Conservation (phyloP, 2,329 filamentous ascomycete species). For the Tolypocladium tropicale region DNA sequence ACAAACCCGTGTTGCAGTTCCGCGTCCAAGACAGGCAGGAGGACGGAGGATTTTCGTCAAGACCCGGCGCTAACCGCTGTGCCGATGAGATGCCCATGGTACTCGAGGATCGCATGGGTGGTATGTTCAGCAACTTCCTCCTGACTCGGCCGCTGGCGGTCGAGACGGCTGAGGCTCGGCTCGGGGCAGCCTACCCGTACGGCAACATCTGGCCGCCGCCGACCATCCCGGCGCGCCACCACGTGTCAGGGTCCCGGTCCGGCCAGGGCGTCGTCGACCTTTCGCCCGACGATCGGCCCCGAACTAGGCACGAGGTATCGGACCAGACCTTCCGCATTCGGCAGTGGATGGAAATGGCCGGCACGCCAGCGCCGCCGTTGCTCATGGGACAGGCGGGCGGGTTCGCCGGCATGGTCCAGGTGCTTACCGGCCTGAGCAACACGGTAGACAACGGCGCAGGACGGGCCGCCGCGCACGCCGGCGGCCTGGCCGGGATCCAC, state of each 20-base stretch:
- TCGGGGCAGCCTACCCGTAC: conserved; percentile 28
- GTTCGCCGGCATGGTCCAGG: conserved; percentile 10
- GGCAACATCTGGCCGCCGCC: conserved; percentile 66
- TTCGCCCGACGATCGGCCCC: conserved; percentile 29
- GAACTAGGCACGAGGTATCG: conserved; percentile 47
- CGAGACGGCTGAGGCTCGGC: conserved; percentile 21
- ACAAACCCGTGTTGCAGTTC: conserved; percentile 59
- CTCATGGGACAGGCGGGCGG: conserved; percentile 17
- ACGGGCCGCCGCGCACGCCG: background rate
- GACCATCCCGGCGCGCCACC: conserved; percentile 52
- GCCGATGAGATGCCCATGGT: conserved; percentile 43
- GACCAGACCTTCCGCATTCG: conserved; percentile 63
- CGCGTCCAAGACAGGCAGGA: conserved; percentile 16
- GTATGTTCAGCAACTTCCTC: conserved; percentile 57
- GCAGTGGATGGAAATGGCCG: conserved; percentile 62
- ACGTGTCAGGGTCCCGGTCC: conserved; percentile 28
- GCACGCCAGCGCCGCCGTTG: conserved; percentile 15
- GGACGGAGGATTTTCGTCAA: conserved; percentile 9
- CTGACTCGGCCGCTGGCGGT: conserved; percentile 44
- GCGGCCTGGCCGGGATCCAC: conserved; percentile 28
- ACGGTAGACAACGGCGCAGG: background rate
- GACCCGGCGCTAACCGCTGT: conserved; percentile 27
- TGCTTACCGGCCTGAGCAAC: conserved; percentile 3
- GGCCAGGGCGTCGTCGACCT: conserved; percentile 13
- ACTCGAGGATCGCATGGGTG: conserved; percentile 31